A percentile compares a stretch with the other conserved stretches of the same genome.
These are phyloP conservation scores for Periconia sp. DNA, from an alignment of 2,329 filamentous ascomycete genomes.

Conservation along the genomic window DNA sequence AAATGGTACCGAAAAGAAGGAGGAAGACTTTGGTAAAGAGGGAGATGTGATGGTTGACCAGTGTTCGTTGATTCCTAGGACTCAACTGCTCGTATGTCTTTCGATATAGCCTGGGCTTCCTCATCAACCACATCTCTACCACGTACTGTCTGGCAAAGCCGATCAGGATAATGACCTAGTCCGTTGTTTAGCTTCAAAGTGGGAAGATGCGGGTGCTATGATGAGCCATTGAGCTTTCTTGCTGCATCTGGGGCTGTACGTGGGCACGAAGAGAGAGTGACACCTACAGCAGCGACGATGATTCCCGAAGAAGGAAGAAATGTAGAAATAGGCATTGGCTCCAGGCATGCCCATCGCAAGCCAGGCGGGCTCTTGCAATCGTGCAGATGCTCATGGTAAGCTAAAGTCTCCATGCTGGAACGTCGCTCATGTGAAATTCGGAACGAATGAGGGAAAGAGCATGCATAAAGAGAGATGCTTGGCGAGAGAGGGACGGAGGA, in stretches of 20 bases:
- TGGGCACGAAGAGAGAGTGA: neutral
- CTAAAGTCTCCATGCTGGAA: too few relatives aligned
- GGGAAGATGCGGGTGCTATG: neutral
- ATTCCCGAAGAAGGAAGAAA: too few relatives aligned
- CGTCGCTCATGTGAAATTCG: too few relatives aligned
- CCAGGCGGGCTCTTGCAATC: too few relatives aligned
- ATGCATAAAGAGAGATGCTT: too few relatives aligned
- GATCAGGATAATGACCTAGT: constrained; percentile 3
- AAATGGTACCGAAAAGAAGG: constrained; percentile 3
- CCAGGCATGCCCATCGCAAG: too few relatives aligned
- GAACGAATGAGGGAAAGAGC: too few relatives aligned
- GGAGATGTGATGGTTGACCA: constrained; percentile 8
- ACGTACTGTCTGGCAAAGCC: constrained; percentile 4
- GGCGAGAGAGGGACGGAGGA: too few relatives aligned
- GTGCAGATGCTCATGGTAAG: too few relatives aligned
- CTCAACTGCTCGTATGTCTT: constrained; percentile 1
- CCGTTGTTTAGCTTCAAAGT: too few relatives aligned
- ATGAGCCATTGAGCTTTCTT: neutral
- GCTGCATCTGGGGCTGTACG: neutral
- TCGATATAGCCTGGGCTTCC: constrained; percentile 1
- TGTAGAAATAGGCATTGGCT: too few relatives aligned
- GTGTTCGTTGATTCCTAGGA: constrained; percentile 4
- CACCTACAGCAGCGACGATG: constrained; percentile 2
- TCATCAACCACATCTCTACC: constrained; percentile 1
- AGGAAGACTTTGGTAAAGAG: neutral